Evolutionary conservation across 192 early-diverging fungal species (phyloP).

Genomic region (Dissophora ornata): DNA sequence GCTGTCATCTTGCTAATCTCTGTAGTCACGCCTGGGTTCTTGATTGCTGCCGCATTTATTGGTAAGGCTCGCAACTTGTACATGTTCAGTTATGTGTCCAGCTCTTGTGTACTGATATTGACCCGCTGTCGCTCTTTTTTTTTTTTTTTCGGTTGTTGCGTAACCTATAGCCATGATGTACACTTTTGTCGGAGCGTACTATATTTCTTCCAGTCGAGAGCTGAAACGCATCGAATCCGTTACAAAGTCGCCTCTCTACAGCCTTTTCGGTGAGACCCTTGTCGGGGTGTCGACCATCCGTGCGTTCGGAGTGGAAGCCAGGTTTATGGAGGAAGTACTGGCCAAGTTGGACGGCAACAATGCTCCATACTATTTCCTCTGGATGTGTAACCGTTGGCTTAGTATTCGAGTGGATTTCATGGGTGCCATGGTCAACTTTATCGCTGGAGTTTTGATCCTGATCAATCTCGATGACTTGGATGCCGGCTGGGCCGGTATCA

Average conservation of each 20-base stretch:
- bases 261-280: slow-evolving; percentile 83
- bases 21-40: slow-evolving; percentile 71
- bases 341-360: slow-evolving; percentile 73
- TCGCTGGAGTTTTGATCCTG: slow-evolving; percentile 73
- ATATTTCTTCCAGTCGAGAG: slow-evolving; percentile 70
- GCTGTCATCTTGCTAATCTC: slow-evolving; percentile 69
- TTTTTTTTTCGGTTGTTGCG: neutral
- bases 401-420: slow-evolving; percentile 81
- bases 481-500: slow-evolving; percentile 86
- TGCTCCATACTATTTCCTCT: slow-evolving; percentile 83
- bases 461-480: slow-evolving; percentile 61
- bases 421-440: slow-evolving; percentile 75
- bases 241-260: slow-evolving; percentile 78
- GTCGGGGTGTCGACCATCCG: slow-evolving; percentile 84
- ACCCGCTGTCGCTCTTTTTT: neutral
- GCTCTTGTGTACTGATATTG: no score
- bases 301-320: slow-evolving; percentile 77
- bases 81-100: no score
- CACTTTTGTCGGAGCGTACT: slow-evolving; percentile 43
- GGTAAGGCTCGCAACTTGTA: slow-evolving; percentile 36
- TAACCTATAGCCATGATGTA: slow-evolving; percentile 56
- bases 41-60: slow-evolving; percentile 64
- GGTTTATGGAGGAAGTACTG: slow-evolving; percentile 71
- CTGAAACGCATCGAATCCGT: slow-evolving; percentile 88
- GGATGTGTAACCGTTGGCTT: slow-evolving; percentile 90